Percentiles rank a stretch among this genome's conserved stretches.
Evolutionary conservation across 2,329 filamentous ascomycete genomes (phyloP).

Genomic region (Purpureocillium takamizusanense): DNA sequence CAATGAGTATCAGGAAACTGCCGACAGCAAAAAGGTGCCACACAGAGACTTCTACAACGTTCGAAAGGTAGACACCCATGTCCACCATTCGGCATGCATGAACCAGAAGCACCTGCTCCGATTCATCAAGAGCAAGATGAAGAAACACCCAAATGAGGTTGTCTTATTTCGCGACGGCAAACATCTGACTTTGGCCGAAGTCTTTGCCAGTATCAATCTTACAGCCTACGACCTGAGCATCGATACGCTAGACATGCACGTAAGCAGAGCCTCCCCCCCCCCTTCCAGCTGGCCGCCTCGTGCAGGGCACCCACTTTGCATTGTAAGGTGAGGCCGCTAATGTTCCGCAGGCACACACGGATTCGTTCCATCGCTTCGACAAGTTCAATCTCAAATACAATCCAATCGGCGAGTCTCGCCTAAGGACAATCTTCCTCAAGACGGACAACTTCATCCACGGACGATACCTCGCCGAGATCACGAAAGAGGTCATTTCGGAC

Average conservation of each 20-base stretch:
- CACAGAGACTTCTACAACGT: conserved; percentile 99
- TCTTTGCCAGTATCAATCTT: conserved; percentile 94
- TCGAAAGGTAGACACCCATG: conserved; percentile 95
- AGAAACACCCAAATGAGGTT: conserved; percentile 90
- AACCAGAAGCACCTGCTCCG: conserved; percentile 97
- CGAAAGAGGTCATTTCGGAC: conserved; percentile 94
- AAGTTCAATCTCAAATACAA: conserved; percentile 99
- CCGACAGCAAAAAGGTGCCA: conserved; percentile 94
- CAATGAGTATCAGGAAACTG: conserved; percentile 96
- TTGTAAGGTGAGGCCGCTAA: background rate
- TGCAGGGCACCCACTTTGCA: background rate
- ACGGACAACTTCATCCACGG: conserved; percentile 97
- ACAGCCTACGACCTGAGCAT: conserved; percentile 97
- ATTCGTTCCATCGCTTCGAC: conserved; percentile 97
- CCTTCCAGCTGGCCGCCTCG: too few relatives aligned
- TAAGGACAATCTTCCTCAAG: conserved; percentile 97
- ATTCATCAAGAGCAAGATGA: conserved; percentile 99
- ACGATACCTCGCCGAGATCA: conserved; percentile 92
- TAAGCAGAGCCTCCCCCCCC: conserved; percentile 34
- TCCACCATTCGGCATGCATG: conserved; percentile 99
- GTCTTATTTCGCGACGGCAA: conserved; percentile 90
- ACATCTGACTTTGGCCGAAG: conserved; percentile 80
- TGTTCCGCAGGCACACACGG: conserved; percentile 67
- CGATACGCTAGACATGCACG: conserved; percentile 97
- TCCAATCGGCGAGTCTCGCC: conserved; percentile 85